A percentile compares a stretch with the other conserved stretches of the same genome.
These are phyloP conservation scores for Aspergillus hortae DNA, from an alignment of 2,329 filamentous ascomycete species.

Conservation along the genomic window DNA sequence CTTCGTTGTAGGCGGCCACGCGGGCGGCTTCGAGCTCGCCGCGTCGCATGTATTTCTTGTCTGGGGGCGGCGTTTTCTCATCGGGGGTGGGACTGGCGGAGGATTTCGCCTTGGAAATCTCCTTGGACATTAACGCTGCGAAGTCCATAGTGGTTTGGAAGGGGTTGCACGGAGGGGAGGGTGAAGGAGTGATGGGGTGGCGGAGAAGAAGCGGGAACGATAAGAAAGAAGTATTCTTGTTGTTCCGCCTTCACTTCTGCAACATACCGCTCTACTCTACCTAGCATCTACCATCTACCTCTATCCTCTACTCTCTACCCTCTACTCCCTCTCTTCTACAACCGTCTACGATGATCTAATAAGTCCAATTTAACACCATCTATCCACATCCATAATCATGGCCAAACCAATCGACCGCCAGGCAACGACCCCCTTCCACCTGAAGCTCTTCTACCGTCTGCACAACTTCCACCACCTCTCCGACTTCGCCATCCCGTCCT, in stretches of 20 bases:
- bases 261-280: not conserved
- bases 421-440: slow-evolving; percentile 72
- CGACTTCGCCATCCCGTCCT: slow-evolving; percentile 35
- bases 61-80: slow-evolving; percentile 16
- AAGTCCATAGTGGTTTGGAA: slow-evolving; percentile 76
- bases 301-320: not conserved
- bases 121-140: slow-evolving; percentile 85
- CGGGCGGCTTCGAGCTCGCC: slow-evolving; percentile 82
- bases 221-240: not conserved
- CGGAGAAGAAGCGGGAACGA: not conserved
- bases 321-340: not conserved
- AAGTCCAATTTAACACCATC: not conserved
- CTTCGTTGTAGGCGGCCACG: slow-evolving; percentile 72
- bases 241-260: not conserved
- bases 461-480: slow-evolving; percentile 63
- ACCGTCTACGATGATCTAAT: not conserved
- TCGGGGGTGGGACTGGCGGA: slow-evolving; percentile 26
- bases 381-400: slow-evolving; percentile 8
- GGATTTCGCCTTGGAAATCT: slow-evolving; percentile 78
- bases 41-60: slow-evolving; percentile 80
- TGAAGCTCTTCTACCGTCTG: slow-evolving; percentile 79
- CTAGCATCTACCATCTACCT: not conserved
- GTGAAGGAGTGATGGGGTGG: not conserved
- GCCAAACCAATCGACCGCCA: slow-evolving; percentile 58
- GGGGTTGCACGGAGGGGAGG: not conserved